phyloP scores from a whole-genome alignment of 2,329 filamentous ascomycete species.

The Trichoderma atrobrunneum region DNA sequence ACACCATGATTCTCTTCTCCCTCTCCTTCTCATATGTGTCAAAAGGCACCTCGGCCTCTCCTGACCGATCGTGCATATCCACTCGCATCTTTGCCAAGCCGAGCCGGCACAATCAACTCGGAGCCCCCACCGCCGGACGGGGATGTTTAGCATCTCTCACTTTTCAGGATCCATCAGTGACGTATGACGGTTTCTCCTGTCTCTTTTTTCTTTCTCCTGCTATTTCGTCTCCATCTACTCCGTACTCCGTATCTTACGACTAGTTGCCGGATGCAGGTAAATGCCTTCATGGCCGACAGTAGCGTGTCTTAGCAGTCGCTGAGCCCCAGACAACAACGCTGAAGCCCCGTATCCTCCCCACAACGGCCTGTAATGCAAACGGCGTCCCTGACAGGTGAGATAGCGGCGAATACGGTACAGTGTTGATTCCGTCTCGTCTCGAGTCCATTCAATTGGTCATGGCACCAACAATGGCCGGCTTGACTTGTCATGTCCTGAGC shows the following conservation, averaged over 20 bases:
- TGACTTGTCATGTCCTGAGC: neutral
- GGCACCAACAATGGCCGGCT: too few species aligned
- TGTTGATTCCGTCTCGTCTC: neutral
- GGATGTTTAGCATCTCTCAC: neutral
- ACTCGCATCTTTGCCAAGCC: conserved; percentile 3
- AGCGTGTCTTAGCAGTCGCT: neutral
- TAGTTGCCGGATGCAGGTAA: conserved; percentile 12
- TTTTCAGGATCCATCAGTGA: conserved; percentile 1
- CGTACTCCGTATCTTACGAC: neutral
- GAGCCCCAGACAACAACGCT: neutral
- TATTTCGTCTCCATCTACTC: neutral
- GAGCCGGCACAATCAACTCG: neutral
- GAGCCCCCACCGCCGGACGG: neutral
- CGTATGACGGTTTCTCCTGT: neutral
- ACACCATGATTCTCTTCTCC: neutral
- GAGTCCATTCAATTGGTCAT: neutral
- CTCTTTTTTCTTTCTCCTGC: neutral
- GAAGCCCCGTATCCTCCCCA: neutral
- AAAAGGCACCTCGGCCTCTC: neutral
- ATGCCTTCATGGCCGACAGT: conserved; percentile 12
- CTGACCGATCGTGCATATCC: neutral
- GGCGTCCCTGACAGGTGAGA: conserved; percentile 12
- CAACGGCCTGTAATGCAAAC: neutral
- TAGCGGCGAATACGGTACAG: neutral
- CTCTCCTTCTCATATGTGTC: neutral